Percentiles rank a stretch among this genome's conserved stretches.
These are phyloP conservation scores for Phytophthora hybrid DNA, from an alignment of 352 stramenopile genomes.

Conservation along the genomic window DNA sequence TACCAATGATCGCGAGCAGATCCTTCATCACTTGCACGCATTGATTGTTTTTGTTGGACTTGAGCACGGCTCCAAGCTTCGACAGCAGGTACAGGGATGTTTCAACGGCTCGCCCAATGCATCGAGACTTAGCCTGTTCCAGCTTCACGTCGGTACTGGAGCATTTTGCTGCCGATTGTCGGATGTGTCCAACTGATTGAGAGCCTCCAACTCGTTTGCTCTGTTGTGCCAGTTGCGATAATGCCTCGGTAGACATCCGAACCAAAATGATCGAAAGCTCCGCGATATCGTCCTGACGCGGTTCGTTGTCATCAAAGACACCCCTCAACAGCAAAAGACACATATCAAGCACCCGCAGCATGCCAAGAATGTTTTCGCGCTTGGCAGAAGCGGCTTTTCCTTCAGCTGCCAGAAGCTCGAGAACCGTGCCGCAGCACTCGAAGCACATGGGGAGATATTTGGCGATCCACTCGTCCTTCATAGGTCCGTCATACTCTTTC, in stretches of 20 bases:
- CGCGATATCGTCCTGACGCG: conserved; percentile 34
- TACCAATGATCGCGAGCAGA: conserved; percentile 42
- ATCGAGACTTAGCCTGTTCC: conserved; percentile 22
- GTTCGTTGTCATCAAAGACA: conserved; percentile 66
- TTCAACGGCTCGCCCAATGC: conserved; percentile 27
- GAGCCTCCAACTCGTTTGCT: neutral
- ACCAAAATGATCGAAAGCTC: conserved; percentile 61
- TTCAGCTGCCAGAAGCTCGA: conserved; percentile 54
- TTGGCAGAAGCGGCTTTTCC: conserved; percentile 14
- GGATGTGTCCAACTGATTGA: neutral
- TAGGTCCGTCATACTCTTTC: conserved; percentile 43
- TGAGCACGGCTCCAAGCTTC: conserved; percentile 49
- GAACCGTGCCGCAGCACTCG: conserved; percentile 71
- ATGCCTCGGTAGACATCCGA: conserved; percentile 60
- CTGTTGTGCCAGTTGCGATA: conserved; percentile 53
- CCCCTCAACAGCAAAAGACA: conserved; percentile 61
- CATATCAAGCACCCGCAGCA: conserved; percentile 70
- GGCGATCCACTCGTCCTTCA: conserved; percentile 67
- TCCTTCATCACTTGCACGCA: conserved; percentile 63
- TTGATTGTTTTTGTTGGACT: conserved; percentile 65
- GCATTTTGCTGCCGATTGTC: conserved; percentile 4
- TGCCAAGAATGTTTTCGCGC: conserved; percentile 33
- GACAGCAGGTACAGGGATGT: conserved; percentile 55
- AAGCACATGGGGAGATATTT: conserved; percentile 72
- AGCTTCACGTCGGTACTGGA: conserved; percentile 18